These are phyloP conservation scores for Neopestalotiopsis rosae DNA, from an alignment of 2,329 filamentous ascomycete genomes.

Conservation along the genomic window DNA sequence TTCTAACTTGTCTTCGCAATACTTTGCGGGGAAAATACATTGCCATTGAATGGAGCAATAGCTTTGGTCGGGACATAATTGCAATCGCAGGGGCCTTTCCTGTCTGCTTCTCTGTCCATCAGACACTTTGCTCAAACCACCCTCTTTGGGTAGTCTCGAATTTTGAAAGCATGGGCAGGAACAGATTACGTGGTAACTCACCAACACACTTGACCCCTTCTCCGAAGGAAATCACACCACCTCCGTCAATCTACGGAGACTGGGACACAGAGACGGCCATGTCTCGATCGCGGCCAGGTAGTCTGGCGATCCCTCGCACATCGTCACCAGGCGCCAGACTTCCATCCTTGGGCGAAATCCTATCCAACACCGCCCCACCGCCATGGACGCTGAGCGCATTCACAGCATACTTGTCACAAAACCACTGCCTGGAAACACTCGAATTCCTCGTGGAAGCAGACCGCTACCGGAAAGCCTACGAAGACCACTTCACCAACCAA, in stretches of 20 bases:
- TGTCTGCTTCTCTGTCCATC: conserved; percentile 31
- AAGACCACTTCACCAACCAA: conserved; percentile 47
- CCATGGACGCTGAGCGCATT: conserved; percentile 93
- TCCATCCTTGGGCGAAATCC: conserved; percentile 84
- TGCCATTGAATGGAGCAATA: conserved; percentile 27
- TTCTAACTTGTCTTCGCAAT: neutral
- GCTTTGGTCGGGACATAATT: conserved; percentile 25
- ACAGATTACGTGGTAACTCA: conserved; percentile 50
- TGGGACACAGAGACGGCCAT: conserved; percentile 49
- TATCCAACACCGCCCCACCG: conserved; percentile 82
- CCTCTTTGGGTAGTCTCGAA: conserved; percentile 17
- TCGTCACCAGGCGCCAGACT: conserved; percentile 47
- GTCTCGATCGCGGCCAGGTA: conserved; percentile 54
- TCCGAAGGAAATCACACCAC: conserved; percentile 48
- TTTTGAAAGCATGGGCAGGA: conserved; percentile 49
- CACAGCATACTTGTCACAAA: conserved; percentile 95
- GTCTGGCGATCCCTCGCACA: conserved; percentile 48
- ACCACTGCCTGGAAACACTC: conserved; percentile 94
- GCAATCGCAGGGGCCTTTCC: conserved; percentile 26
- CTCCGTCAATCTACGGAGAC: conserved; percentile 51
- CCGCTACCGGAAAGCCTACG: conserved; percentile 72
- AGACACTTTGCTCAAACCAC: conserved; percentile 25
- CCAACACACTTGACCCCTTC: conserved; percentile 48
- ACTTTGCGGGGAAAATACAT: neutral
- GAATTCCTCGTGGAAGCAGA: conserved; percentile 97